Evolutionary conservation across 2,329 filamentous ascomycete species (phyloP).

Genomic region (Dactylonectria estremocensis): DNA sequence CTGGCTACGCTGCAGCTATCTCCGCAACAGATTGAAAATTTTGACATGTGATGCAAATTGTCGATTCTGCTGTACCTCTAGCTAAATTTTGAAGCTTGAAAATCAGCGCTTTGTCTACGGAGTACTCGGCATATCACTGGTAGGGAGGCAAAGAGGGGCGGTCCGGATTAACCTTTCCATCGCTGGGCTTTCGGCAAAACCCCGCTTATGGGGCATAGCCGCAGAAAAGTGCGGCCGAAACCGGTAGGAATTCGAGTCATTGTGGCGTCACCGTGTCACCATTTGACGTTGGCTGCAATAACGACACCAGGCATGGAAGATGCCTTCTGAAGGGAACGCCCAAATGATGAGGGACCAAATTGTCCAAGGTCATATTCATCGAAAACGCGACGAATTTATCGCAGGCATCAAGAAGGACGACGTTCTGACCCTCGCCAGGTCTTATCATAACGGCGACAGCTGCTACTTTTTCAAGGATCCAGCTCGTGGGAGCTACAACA

Average conservation of each 20-base stretch:
- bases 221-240: not conserved
- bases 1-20: too few relatives aligned
- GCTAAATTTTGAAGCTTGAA: too few relatives aligned
- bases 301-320: conserved; percentile 1
- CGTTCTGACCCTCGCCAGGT: not conserved
- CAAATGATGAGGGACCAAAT: conserved; percentile 4
- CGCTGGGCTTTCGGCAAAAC: not conserved
- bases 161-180: not conserved
- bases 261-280: not conserved
- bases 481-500: not conserved
- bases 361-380: not conserved
- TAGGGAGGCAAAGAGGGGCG: not conserved
- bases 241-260: not conserved
- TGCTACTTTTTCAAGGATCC: too few relatives aligned
- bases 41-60: too few relatives aligned
- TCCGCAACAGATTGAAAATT: too few relatives aligned
- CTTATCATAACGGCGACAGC: not conserved
- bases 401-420: not conserved
- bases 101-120: too few relatives aligned
- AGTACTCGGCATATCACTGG: too few relatives aligned
- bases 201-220: not conserved
- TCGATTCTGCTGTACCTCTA: too few relatives aligned
- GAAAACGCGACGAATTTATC: conserved; percentile 1
- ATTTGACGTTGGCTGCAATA: not conserved
- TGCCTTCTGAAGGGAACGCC: conserved; percentile 2